Conservation (phyloP, 139 green algal species). For the Chlorella vulgaris region DNA sequence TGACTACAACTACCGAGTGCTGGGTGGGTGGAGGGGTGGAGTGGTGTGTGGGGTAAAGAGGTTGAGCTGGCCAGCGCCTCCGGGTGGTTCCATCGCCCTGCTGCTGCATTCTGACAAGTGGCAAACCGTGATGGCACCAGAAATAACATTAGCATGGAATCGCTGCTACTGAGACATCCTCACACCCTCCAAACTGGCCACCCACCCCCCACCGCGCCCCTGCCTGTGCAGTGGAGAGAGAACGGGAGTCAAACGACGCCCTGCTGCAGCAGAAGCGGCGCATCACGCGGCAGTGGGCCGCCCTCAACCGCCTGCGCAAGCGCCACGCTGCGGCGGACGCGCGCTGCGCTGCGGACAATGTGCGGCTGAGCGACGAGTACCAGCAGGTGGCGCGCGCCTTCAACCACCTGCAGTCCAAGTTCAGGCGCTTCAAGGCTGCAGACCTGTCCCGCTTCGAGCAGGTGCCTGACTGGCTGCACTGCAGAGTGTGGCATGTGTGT, state of each 20-base stretch:
- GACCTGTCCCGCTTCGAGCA: slow-evolving; percentile 20
- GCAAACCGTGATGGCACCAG: too few relatives aligned
- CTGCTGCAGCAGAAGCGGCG: slow-evolving; percentile 34
- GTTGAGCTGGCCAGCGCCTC: too few relatives aligned
- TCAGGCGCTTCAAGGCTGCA: slow-evolving; percentile 28
- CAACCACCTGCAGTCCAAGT: slow-evolving; percentile 30
- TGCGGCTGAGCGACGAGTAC: slow-evolving; percentile 30
- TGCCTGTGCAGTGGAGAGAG: slow-evolving; percentile 29
- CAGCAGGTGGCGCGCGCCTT: slow-evolving; percentile 25
- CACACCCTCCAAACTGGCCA: neutral
- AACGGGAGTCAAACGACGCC: slow-evolving; percentile 37
- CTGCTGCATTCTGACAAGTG: too few relatives aligned
- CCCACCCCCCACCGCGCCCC: too few relatives aligned
- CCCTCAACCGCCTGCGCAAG: slow-evolving; percentile 23
- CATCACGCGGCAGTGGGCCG: slow-evolving; percentile 32
- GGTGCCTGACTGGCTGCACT: neutral
- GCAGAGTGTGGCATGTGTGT: neutral
- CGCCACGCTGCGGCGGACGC: slow-evolving; percentile 14
- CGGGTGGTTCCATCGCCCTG: too few relatives aligned
- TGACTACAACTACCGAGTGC: slow-evolving; percentile 43
- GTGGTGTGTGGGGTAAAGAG: neutral
- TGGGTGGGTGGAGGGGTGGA: slow-evolving; percentile 19
- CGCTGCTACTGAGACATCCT: neutral
- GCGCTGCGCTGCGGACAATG: neutral
- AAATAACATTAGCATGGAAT: too few relatives aligned